Base-by-base conservation (phyloP, 1,139 yeast species). In the Nematodospora anomalae region DNA sequence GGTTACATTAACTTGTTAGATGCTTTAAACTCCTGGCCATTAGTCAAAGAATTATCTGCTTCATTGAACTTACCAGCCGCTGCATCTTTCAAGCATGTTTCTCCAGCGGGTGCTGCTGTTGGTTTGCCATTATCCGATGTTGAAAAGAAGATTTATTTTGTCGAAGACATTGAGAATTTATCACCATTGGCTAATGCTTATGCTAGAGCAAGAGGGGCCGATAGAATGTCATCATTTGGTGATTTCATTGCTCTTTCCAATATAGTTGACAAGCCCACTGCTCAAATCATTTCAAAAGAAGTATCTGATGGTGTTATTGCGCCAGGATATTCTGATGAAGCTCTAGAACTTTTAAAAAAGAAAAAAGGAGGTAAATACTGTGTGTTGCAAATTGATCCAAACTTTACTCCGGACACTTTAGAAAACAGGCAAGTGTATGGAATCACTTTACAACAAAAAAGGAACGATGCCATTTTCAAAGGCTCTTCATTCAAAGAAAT, bases 191-290 rank as follows among this genome's bases (percentile, higher is more conserved):
- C 98, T 46, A 86, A 86, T 58, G 98, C 98, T 42, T 92, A 92
- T 58, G 98, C 98, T 30, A 85, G 98, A 69, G 98, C 98, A 38
- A 85, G 98, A 69, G 98, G 98, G 64, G 98, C 98, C 50, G 98
- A 92, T 71, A 84, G 98, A 76, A 92, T 92, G 98, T 89, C 97
- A 10, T 87, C 96, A 11, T 92, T 92, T 59, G 98, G 98, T 60
- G 98, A 92, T 69, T 92, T 90, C 76, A 92, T 92, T 58, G 98
- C 98, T 38, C 76, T 92, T 48, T 88, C 97, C 44, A 90, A 90
- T 74, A 87, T 86, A 66, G 98, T 92, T 49, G 98, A 92, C 64
- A 73, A 85, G 41, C 90, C 97, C 60, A 92, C 98, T 42, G 98
- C 98, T 40, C 86, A 86, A 67, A 92, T 92, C 67, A 92, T 92